Evolutionary conservation across 225 moss, liverwort and hornwort genomes (phyloP), one percentile per base, ranked within the genome.

Genomic region (Sphagnum contortum): DNA sequence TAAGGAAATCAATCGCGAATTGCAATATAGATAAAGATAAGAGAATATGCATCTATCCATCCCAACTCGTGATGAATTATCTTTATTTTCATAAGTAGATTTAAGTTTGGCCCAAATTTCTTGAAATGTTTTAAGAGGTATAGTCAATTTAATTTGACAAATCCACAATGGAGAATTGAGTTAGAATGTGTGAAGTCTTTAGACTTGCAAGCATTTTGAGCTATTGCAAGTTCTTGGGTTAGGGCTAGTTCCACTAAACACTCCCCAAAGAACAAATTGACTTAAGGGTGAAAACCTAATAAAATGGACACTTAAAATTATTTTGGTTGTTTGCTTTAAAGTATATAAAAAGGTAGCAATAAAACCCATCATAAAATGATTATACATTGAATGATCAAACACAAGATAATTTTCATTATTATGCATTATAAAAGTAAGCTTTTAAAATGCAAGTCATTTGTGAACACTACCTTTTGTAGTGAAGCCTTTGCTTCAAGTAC

Each of bases 101-200:
- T 57, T 57, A 9, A 14, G 57, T 57, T 57, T 57, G 9, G 52
- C 52, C 0, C 52, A 52, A 5, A 52, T 9, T 52, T 6, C 52
- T 52, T 6, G 6, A 52, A 9, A 2, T 5, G 52, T 52, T 52
- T 52, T 52, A 6, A 52, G 52, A 9, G 52, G 9, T 52, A 4
- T 57, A 4, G 3, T n/a, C n/a, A 11, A 57, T 57, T 11, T 4
- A 57, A 57, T 11, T n/a, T 57, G 57, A 11, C 13, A 57, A 8
- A 8, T 57, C 57, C 57, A 57, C 57, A 57, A 57, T 57, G 57
- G 9, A 57, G 2, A 11, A 2, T 57, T 12, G 12, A 11, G 8
- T 57, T n/a, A 5, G 57, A 57, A n/a, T n/a, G 13, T 57, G 57
- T 57, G 57, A n/a, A 57, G 12, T 57, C 57, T 57, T 57, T 57